Conservation (phyloP, 2,329 filamentous ascomycete species). For the Colletotrichum tropicale region DNA sequence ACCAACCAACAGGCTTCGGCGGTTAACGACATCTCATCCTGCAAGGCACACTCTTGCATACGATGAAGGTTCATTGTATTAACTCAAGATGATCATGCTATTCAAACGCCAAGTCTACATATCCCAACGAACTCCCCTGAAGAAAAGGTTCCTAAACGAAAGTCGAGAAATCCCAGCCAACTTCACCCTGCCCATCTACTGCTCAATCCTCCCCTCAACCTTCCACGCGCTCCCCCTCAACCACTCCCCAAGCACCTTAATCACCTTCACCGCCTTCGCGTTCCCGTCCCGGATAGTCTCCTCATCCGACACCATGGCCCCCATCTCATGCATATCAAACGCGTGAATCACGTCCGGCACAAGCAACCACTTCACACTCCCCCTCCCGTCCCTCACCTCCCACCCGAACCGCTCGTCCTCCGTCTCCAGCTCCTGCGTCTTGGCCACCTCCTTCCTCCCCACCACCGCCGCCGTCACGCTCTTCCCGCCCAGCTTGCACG, state of each 20-base stretch:
- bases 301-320: constrained; percentile 28
- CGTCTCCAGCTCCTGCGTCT: constrained; percentile 23
- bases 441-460: constrained; percentile 19
- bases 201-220: not conserved
- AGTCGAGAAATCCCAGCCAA: not conserved
- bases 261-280: constrained; percentile 33
- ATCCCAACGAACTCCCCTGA: not conserved
- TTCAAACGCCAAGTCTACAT: not conserved
- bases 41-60: not conserved
- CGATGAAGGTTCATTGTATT: accelerated
- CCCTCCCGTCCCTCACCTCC: constrained; percentile 28
- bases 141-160: not conserved
- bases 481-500: constrained; percentile 23
- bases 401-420: constrained; percentile 40
- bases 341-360: constrained; percentile 46
- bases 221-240: constrained; percentile 32
- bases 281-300: constrained; percentile 32
- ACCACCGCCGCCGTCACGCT: not conserved
- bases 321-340: constrained; percentile 38
- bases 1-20: not conserved
- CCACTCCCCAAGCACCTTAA: constrained; percentile 33
- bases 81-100: not conserved
- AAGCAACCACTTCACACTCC: constrained; percentile 42
- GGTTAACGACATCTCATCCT: not conserved
- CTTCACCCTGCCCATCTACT: not conserved